Conservation (phyloP, 140 eudicot genomes). For the Stevia rebaudiana region DNA sequence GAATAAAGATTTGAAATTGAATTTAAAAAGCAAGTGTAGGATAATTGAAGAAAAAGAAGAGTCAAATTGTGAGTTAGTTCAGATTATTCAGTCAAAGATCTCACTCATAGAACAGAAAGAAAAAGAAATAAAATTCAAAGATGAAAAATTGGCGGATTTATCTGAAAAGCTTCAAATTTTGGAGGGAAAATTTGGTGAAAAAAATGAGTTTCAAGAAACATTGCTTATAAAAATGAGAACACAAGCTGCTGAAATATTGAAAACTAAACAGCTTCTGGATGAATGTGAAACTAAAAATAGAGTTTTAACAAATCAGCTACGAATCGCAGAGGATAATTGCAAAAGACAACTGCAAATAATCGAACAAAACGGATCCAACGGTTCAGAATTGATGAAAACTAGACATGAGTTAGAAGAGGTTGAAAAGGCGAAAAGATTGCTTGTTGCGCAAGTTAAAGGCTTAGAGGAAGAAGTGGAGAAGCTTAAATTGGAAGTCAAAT, state of each 20-base stretch:
- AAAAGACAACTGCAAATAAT: constrained; percentile 36
- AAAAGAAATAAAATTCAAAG: constrained; percentile 30
- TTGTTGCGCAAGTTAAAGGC: constrained; percentile 42
- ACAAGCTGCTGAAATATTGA: constrained; percentile 39
- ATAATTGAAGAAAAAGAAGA: constrained; percentile 47
- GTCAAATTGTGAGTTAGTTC: constrained; percentile 38
- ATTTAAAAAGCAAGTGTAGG: constrained; percentile 36
- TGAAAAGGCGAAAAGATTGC: constrained; percentile 44
- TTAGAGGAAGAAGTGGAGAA: constrained; percentile 53
- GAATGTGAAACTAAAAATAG: constrained; percentile 45
- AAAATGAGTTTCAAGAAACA: constrained; percentile 39
- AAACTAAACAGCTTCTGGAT: constrained; percentile 37
- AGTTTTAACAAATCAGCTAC: constrained; percentile 34
- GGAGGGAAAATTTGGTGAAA: constrained; percentile 34
- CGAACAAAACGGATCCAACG: constrained; percentile 34
- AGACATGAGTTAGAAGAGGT: constrained; percentile 38
- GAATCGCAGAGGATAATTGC: constrained; percentile 26
- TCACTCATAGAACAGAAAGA: constrained; percentile 44
- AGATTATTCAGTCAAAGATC: constrained; percentile 35
- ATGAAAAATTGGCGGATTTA: constrained; percentile 39
- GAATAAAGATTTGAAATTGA: constrained; percentile 29
- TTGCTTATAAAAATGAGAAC: constrained; percentile 37
- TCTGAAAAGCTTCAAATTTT: constrained; percentile 29
- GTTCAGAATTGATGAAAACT: constrained; percentile 33
- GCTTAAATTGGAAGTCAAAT: constrained; percentile 44